Evolutionary conservation across 805 yeast species (phyloP).

Genomic region (Cyberlindnera galapagoensis): DNA sequence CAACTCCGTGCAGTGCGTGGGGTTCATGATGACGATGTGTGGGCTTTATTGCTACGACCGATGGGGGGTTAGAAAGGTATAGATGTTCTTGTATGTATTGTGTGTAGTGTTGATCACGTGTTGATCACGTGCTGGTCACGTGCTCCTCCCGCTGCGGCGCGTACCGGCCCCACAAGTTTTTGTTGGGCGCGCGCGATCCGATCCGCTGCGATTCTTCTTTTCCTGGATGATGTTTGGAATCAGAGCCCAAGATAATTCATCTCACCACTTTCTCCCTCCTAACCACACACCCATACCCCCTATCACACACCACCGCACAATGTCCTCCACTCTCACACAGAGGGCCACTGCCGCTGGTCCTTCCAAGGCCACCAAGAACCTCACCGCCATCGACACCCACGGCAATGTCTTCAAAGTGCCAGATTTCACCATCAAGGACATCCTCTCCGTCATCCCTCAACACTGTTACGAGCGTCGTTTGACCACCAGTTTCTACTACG

Average conservation of each 20-base stretch:
- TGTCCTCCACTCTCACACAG: conserved; percentile 13
- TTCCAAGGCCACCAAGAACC: conserved; percentile 4
- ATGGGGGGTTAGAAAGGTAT: conserved; percentile 43
- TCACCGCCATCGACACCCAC: conserved; percentile 30
- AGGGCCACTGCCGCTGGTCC: conserved; percentile 7
- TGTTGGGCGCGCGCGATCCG: too few species aligned
- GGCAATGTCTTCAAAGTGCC: conserved; percentile 72
- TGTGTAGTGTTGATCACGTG: too few species aligned
- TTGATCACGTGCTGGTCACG: too few species aligned
- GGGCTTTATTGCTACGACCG: conserved; percentile 70
- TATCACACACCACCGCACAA: conserved; percentile 2
- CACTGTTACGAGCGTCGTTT: conserved; percentile 66
- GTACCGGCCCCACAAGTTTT: too few species aligned
- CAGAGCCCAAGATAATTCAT: neutral
- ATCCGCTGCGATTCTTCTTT: too few species aligned
- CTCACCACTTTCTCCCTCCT: too few species aligned
- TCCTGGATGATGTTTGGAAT: too few species aligned
- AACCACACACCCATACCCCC: too few species aligned
- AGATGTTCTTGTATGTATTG: too few species aligned
- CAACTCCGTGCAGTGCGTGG: conserved; percentile 41
- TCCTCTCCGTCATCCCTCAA: conserved; percentile 63
- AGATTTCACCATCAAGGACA: conserved; percentile 69
- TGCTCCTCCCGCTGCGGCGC: too few species aligned
- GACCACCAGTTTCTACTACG: conserved; percentile 51
- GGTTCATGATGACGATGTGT: conserved; percentile 46